Conservation (phyloP, 768 basidiomycete species). For the Tremella fuciformis region DNA sequence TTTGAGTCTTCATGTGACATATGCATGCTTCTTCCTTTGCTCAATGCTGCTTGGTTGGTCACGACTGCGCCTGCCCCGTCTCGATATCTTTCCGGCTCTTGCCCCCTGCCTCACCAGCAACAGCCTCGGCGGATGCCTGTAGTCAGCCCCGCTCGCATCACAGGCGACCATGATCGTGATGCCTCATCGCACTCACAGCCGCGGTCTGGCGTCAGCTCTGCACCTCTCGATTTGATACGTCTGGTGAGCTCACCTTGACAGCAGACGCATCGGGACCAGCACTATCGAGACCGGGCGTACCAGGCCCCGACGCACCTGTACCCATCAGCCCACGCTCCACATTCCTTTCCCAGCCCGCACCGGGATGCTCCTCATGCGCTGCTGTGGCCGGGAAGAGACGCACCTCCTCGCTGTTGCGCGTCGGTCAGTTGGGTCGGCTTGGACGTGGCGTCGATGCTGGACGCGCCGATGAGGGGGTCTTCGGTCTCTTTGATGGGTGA, state of each 20-base stretch:
- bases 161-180: background rate
- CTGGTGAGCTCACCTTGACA: too few species aligned
- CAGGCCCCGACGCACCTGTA: too few species aligned
- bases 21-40: background rate
- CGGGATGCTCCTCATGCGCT: background rate
- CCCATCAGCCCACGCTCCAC: background rate
- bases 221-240: too few species aligned
- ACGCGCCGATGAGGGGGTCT: slow-evolving; percentile 16
- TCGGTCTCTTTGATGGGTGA: slow-evolving; percentile 17
- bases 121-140: slow-evolving; percentile 21
- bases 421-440: slow-evolving; percentile 11
- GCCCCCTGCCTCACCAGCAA: slow-evolving; percentile 20
- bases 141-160: slow-evolving; percentile 3
- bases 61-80: slow-evolving; percentile 11
- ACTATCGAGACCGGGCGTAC: too few species aligned
- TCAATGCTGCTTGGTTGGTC: background rate
- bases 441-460: background rate
- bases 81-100: slow-evolving; percentile 27
- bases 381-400: background rate
- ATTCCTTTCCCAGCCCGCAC: background rate
- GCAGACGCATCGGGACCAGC: too few species aligned
- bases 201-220: background rate
- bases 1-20: background rate
- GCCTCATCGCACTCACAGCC: background rate
- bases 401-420: slow-evolving; percentile 18